Percentiles rank a stretch among this genome's conserved stretches.
Conservation (phyloP, 352 stramenopile species). For the Phytopythium vexans region DNA sequence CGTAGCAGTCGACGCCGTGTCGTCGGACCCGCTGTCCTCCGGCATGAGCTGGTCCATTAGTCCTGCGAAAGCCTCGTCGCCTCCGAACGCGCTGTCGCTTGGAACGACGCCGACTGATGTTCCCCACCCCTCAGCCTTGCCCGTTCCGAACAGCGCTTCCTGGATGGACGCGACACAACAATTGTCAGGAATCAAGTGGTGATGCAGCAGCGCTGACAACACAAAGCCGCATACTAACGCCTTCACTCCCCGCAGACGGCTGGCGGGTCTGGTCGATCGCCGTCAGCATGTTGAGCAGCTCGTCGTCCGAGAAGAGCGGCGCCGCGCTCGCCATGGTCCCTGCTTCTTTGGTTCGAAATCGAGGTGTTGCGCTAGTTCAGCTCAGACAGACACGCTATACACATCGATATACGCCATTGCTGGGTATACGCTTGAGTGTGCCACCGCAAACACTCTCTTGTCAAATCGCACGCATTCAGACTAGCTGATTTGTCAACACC, state of each 20-base stretch:
- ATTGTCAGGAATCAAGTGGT: conserved; percentile 6
- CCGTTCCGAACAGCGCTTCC: conserved; percentile 5
- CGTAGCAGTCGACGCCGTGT: conserved; percentile 1
- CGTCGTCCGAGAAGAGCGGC: conserved; percentile 35
- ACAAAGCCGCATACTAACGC: neutral
- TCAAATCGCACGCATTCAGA: no score
- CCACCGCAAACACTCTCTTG: no score
- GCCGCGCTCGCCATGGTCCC: conserved; percentile 9
- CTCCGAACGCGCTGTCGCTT: conserved; percentile 1
- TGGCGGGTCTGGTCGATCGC: conserved; percentile 15
- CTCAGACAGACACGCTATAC: no score
- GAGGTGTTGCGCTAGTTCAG: no score
- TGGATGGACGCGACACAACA: conserved; percentile 7
- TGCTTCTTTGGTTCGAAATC: no score
- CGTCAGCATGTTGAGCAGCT: conserved; percentile 47
- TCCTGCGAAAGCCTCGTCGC: neutral
- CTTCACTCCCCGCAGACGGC: neutral
- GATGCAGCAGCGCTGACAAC: neutral
- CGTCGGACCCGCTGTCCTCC: conserved; percentile 9
- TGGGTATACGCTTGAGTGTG: no score
- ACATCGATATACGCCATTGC: no score
- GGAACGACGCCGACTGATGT: conserved; percentile 1
- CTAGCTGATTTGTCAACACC: no score
- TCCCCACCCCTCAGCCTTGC: neutral
- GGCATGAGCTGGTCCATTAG: conserved; percentile 11